phyloP scores from a whole-genome alignment of 1,284 basidiomycete species.

The Chalciporus sp. region DNA sequence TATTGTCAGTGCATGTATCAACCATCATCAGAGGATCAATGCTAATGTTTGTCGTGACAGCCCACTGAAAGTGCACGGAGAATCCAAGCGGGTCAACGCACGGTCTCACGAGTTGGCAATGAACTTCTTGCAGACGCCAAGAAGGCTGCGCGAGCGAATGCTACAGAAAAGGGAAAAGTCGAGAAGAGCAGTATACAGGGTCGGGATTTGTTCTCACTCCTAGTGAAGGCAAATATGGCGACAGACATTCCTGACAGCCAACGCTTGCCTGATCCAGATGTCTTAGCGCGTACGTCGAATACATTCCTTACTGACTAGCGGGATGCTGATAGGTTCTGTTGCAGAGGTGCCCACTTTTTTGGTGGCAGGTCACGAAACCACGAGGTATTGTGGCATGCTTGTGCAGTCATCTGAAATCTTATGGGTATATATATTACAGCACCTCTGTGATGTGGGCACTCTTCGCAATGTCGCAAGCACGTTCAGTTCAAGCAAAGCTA shows the following conservation, averaged over 20 bases:
- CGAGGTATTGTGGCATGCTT: constrained; percentile 42
- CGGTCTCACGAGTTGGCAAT: constrained; percentile 40
- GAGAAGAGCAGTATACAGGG: constrained; percentile 37
- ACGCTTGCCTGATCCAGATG: constrained; percentile 69
- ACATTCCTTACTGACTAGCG: background rate
- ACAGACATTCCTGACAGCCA: constrained; percentile 57
- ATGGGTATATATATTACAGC: background rate
- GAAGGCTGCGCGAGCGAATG: constrained; percentile 31
- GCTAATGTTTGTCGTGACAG: constrained; percentile 7
- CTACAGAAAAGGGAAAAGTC: constrained; percentile 12
- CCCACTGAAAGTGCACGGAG: constrained; percentile 11
- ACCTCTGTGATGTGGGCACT: constrained; percentile 56
- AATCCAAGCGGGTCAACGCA: constrained; percentile 18
- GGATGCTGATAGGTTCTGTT: background rate
- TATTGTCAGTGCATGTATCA: constrained; percentile 37
- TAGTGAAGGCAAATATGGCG: constrained; percentile 69
- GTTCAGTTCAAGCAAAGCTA: constrained; percentile 63
- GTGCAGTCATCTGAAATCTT: background rate
- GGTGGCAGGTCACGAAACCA: constrained; percentile 80
- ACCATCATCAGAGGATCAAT: background rate
- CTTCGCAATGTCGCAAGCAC: constrained; percentile 58
- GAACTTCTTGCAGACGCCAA: constrained; percentile 50
- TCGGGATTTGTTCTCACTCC: constrained; percentile 53
- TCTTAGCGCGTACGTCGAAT: constrained; percentile 66
- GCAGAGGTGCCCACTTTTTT: constrained; percentile 43